A percentile compares a stretch with the other conserved stretches of the same genome.
These are phyloP conservation scores for Spatholobus suberectus DNA, from an alignment of 306 rosid genomes.

Conservation along the genomic window DNA sequence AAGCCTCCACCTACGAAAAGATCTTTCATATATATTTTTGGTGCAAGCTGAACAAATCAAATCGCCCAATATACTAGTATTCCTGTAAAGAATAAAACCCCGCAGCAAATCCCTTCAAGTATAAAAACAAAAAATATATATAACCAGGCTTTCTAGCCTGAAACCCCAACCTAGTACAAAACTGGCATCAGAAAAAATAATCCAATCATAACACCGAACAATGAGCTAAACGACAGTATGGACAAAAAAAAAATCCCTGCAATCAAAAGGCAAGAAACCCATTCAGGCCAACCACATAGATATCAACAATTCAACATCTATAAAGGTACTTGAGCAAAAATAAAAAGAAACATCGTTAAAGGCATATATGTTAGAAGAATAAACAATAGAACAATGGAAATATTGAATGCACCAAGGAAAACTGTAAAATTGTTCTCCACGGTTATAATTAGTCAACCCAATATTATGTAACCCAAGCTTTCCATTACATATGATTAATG, in stretches of 20 bases:
- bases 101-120: background rate
- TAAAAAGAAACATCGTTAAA: background rate
- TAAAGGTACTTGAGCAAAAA: background rate
- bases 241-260: background rate
- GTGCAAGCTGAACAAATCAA: slow-evolving; percentile 2
- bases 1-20: background rate
- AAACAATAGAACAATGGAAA: background rate
- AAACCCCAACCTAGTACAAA: slow-evolving; percentile 1
- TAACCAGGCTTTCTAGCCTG: background rate
- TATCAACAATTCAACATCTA: background rate
- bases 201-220: slow-evolving; percentile 10
- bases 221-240: background rate
- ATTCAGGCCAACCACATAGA: background rate
- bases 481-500: background rate
- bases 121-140: background rate
- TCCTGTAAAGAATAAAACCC: background rate
- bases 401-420: background rate
- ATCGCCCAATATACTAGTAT: background rate
- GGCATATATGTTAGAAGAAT: background rate
- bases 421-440: background rate
- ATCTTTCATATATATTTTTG: background rate
- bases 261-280: background rate
- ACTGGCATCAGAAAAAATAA: background rate
- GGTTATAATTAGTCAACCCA: background rate
- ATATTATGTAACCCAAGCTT: background rate